Evolutionary conservation across 768 basidiomycete species (phyloP).

Genomic region (Dendrothele bispora): DNA sequence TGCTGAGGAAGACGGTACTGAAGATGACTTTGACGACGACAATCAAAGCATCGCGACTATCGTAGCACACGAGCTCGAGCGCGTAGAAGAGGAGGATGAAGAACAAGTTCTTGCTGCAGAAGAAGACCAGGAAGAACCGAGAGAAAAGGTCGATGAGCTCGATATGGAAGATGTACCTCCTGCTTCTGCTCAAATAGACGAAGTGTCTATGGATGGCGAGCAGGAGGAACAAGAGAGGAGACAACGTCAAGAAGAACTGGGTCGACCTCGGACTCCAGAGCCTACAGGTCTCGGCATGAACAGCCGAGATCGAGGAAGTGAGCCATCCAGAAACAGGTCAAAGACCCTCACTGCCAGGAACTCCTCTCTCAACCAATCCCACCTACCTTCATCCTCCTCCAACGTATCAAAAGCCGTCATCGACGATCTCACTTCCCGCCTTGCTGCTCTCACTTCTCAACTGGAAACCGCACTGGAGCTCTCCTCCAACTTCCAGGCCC

Average conservation of each 20-base stretch:
- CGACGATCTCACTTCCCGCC: constrained; percentile 60
- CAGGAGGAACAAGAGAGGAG: constrained; percentile 49
- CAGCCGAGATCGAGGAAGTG: constrained; percentile 27
- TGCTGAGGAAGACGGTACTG: constrained; percentile 22
- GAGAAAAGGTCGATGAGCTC: background rate
- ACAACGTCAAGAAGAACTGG: constrained; percentile 56
- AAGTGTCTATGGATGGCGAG: constrained; percentile 33
- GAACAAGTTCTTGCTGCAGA: constrained; percentile 40
- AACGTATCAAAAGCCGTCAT: constrained; percentile 33
- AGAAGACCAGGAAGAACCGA: constrained; percentile 6
- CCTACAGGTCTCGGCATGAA: constrained; percentile 59
- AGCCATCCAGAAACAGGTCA: constrained; percentile 34
- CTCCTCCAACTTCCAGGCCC: constrained; percentile 60
- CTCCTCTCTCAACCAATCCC: constrained; percentile 17
- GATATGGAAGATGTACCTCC: background rate
- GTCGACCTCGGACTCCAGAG: constrained; percentile 80
- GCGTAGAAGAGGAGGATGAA: constrained; percentile 76
- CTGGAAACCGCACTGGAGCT: constrained; percentile 76
- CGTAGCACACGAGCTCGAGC: constrained; percentile 65
- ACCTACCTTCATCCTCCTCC: constrained; percentile 15
- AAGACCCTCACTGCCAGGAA: constrained; percentile 31
- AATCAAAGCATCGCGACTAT: constrained; percentile 71
- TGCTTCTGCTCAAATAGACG: background rate
- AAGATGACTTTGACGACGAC: constrained; percentile 70
- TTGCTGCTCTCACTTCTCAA: constrained; percentile 64